These are phyloP conservation scores for Boletus huronensis DNA, from an alignment of 768 basidiomycete species.

Conservation along the genomic window DNA sequence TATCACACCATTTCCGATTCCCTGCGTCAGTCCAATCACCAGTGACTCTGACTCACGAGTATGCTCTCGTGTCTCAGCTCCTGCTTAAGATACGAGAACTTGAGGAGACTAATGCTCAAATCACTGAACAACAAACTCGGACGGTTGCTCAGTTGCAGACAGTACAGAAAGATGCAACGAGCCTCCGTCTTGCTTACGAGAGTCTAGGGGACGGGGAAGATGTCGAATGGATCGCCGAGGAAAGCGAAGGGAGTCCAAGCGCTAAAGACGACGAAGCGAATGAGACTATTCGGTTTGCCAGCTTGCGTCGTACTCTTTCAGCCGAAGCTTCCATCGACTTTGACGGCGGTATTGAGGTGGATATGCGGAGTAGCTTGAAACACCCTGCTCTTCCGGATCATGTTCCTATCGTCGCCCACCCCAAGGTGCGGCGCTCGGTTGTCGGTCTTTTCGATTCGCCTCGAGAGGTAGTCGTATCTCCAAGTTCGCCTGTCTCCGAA, in stretches of 20 bases:
- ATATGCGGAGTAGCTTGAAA: constrained; percentile 27
- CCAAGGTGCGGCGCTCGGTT: constrained; percentile 49
- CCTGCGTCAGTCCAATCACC: constrained; percentile 10
- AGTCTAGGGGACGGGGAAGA: constrained; percentile 54
- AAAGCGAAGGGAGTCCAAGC: constrained; percentile 34
- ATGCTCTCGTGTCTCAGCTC: constrained; percentile 64
- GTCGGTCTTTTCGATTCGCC: constrained; percentile 57
- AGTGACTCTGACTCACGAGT: constrained; percentile 34
- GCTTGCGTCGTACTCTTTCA: constrained; percentile 26
- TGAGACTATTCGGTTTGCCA: constrained; percentile 31
- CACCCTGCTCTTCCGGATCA: constrained; percentile 11
- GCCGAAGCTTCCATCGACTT: constrained; percentile 23
- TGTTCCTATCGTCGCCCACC: constrained; percentile 18
- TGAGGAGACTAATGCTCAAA: constrained; percentile 66
- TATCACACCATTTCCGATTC: constrained; percentile 20
- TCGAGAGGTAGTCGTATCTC: constrained; percentile 7
- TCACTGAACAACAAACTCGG: constrained; percentile 59
- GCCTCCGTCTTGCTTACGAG: constrained; percentile 68
- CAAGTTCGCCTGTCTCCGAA: constrained; percentile 13
- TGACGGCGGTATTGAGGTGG: constrained; percentile 15
- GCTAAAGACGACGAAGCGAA: constrained; percentile 29
- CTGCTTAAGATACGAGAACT: constrained; percentile 73
- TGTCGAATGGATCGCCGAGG: constrained; percentile 39
- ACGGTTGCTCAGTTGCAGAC: constrained; percentile 60
- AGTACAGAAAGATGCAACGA: constrained; percentile 69